These are phyloP conservation scores for Kwoniella sp. DNA, from an alignment of 768 basidiomycete genomes.

Conservation along the genomic window DNA sequence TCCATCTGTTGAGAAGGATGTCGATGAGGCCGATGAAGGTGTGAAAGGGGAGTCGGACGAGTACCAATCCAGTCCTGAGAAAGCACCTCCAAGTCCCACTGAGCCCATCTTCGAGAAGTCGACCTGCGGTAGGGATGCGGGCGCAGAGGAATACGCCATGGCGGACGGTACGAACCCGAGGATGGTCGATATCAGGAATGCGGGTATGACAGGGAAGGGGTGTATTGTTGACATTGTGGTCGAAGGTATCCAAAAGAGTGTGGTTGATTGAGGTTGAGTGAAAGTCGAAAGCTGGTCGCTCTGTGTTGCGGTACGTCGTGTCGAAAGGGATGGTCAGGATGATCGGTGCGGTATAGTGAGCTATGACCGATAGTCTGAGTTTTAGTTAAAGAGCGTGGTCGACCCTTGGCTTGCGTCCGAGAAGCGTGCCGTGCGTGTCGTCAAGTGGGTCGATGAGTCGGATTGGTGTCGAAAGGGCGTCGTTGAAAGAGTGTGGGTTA, in stretches of 20 bases:
- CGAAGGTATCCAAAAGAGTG: conserved; percentile 15
- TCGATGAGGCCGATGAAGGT: conserved; percentile 64
- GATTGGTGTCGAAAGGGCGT: background rate
- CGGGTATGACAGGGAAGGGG: conserved; percentile 13
- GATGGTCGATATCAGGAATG: conserved; percentile 28
- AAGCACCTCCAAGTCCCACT: conserved; percentile 84
- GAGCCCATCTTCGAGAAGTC: conserved; percentile 85
- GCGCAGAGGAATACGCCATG: conserved; percentile 43
- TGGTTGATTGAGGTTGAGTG: conserved; percentile 3
- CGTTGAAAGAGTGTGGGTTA: background rate
- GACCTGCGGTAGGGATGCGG: conserved; percentile 61
- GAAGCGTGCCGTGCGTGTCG: background rate
- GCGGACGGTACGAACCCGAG: conserved; percentile 26
- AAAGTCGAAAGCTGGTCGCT: background rate
- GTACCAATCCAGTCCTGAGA: conserved; percentile 72
- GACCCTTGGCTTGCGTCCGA: background rate
- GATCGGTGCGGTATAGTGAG: background rate
- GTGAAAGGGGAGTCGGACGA: conserved; percentile 34
- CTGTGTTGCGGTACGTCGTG: background rate
- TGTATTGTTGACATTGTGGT: conserved; percentile 1
- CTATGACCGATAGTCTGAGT: background rate
- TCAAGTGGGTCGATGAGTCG: background rate
- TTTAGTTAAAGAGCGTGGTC: conserved; percentile 9
- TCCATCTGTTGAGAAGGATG: conserved; percentile 31
- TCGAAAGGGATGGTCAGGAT: background rate